Percentiles rank a stretch among this genome's conserved stretches.
Evolutionary conservation across 108 stramenopile species (phyloP).

Genomic region (Fistulifera pelliculosa): DNA sequence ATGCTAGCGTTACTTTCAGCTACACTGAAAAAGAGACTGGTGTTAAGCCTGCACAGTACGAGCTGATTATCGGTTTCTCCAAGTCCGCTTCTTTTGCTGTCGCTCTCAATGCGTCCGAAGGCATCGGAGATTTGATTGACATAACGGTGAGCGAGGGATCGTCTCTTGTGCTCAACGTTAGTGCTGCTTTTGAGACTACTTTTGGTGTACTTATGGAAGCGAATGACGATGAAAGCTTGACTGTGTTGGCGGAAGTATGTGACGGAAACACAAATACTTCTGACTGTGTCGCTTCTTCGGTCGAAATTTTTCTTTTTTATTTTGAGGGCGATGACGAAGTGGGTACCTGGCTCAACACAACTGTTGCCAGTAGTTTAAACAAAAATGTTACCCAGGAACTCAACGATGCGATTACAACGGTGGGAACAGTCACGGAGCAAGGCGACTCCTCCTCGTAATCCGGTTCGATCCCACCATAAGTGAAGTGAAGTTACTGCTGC

Average conservation of each 20-base stretch:
- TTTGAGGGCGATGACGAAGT: not conserved
- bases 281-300: not conserved
- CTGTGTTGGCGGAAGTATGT: slow-evolving; percentile 1
- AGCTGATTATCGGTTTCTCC: slow-evolving; percentile 9
- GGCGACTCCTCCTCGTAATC: slow-evolving; percentile 6
- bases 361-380: not conserved
- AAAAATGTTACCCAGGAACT: not conserved
- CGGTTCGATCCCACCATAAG: slow-evolving; percentile 17
- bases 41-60: too few species aligned
- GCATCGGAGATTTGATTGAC: slow-evolving; percentile 20
- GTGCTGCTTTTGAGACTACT: too few species aligned
- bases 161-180: too few species aligned
- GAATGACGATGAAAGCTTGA: too few species aligned
- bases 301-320: slow-evolving; percentile 1
- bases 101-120: slow-evolving; percentile 9
- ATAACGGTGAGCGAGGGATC: slow-evolving; percentile 10
- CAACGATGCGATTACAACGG: not conserved
- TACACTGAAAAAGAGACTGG: too few species aligned
- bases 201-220: too few species aligned
- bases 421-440: slow-evolving; percentile 9
- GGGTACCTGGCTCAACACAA: not conserved
- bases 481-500: slow-evolving; percentile 1
- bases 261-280: not conserved
- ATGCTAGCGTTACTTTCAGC: too few species aligned
- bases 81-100: slow-evolving; percentile 6